Percentiles rank a stretch among this genome's conserved stretches.
Conservation (phyloP, 225 moss, liverwort and hornwort species). For the Pseudisothecium myosuroides region DNA sequence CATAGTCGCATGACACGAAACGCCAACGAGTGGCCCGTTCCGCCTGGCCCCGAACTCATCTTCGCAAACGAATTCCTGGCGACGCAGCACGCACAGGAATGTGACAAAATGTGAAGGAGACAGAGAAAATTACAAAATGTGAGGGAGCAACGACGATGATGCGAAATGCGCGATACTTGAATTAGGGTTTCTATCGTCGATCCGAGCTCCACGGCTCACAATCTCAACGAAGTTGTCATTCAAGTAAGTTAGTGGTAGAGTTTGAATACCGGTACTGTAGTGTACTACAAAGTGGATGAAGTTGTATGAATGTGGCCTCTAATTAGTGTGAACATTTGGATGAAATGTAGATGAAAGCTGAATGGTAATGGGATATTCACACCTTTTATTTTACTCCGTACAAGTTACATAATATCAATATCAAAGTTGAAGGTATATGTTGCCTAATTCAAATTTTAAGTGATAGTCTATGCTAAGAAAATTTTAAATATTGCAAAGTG, state of each 20-base stretch:
- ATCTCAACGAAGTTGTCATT: not conserved
- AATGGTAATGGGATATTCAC: not conserved
- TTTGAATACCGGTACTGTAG: too few relatives aligned
- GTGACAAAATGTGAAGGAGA: not conserved
- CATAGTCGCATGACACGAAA: slow-evolving; percentile 98
- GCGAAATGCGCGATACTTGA: not conserved
- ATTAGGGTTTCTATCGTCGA: not conserved
- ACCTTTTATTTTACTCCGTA: not conserved
- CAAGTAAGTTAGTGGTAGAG: not conserved
- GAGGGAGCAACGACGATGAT: not conserved
- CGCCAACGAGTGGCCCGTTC: slow-evolving; percentile 81
- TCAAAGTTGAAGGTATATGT: not conserved
- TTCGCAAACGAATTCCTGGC: not conserved
- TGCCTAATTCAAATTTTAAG: not conserved
- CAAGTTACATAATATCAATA: not conserved
- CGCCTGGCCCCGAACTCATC: slow-evolving; percentile 70
- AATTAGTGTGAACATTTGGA: not conserved
- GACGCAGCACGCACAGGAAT: not conserved
- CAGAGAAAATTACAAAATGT: not conserved
- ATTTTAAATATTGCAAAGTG: too few relatives aligned
- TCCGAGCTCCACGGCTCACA: not conserved
- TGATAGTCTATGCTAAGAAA: not conserved
- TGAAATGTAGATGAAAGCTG: not conserved
- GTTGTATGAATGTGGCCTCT: not conserved
- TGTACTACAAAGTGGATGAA: not conserved